Percentiles rank a stretch among this genome's conserved stretches.
Conservation (phyloP, 2,329 filamentous ascomycete species). For the Neobulgaria alba region DNA sequence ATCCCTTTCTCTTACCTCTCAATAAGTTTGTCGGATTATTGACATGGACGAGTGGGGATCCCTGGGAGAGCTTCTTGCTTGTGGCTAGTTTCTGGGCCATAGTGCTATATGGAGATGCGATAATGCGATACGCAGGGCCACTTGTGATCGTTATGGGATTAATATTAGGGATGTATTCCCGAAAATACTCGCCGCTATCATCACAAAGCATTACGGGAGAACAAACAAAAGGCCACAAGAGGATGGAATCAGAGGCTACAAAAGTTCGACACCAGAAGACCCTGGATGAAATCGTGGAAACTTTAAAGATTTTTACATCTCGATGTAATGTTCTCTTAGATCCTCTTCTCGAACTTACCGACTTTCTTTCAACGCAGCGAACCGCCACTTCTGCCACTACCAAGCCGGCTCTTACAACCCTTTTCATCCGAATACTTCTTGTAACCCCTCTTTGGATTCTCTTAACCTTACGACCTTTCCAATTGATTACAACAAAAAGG, state of each 20-base stretch:
- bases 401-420: conserved; percentile 75
- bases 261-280: conserved; percentile 82
- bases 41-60: conserved; percentile 88
- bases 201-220: conserved; percentile 70
- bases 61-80: conserved; percentile 94
- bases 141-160: conserved; percentile 70
- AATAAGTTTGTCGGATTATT: conserved; percentile 79
- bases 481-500: conserved; percentile 78
- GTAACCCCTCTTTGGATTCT: conserved; percentile 83
- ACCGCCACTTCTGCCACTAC: conserved; percentile 89
- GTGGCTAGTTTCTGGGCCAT: conserved; percentile 78
- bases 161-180: conserved; percentile 86
- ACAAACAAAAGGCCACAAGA: conserved; percentile 39
- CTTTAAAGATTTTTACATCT: conserved; percentile 79
- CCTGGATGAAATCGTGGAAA: conserved; percentile 93
- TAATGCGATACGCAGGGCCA: conserved; percentile 77
- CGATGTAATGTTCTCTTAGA: conserved; percentile 89
- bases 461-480: conserved; percentile 72
- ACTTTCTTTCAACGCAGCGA: conserved; percentile 85
- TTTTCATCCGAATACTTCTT: conserved; percentile 82
- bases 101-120: conserved; percentile 74
- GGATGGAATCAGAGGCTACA: conserved; percentile 42
- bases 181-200: conserved; percentile 82
- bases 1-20: conserved; percentile 83
- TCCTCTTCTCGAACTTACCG: conserved; percentile 78